These are phyloP conservation scores for Mallotus repandus DNA, from an alignment of 441 rosid species.

Conservation along the genomic window DNA sequence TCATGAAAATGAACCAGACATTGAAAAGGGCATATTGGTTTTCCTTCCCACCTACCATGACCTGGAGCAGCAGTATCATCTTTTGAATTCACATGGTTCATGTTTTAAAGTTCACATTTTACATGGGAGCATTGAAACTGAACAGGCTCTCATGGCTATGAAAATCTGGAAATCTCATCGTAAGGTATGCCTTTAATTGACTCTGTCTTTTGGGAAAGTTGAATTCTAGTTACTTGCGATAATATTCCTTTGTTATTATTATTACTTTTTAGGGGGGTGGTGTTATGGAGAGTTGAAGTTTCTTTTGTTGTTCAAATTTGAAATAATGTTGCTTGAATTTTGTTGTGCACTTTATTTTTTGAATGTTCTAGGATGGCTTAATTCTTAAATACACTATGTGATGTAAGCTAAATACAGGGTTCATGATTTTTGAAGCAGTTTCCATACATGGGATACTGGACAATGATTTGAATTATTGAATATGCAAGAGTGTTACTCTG, in stretches of 20 bases:
- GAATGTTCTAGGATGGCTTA: neutral
- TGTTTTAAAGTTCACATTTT: conserved; percentile 78
- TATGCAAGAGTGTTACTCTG: conserved; percentile 9
- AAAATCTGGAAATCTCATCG: conserved; percentile 84
- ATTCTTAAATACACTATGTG: neutral
- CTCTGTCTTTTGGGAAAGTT: conserved; percentile 15
- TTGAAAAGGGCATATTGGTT: conserved; percentile 86
- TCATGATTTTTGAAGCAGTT: neutral
- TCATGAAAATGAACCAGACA: conserved; percentile 74
- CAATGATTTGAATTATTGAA: neutral
- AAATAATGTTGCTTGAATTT: neutral
- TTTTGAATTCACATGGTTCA: conserved; percentile 50
- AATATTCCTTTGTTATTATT: neutral
- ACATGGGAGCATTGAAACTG: conserved; percentile 83
- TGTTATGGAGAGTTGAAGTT: neutral
- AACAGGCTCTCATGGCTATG: conserved; percentile 88
- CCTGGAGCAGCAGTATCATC: conserved; percentile 81
- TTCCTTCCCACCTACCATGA: conserved; percentile 92
- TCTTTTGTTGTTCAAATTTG: neutral
- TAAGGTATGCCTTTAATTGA: conserved; percentile 51
- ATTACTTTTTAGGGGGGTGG: neutral
- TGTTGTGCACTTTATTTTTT: neutral
- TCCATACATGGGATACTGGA: neutral
- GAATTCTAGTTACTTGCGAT: conserved; percentile 13
- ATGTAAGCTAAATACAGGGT: neutral